These are phyloP conservation scores for Imleria badia DNA, from an alignment of 768 basidiomycete genomes.

Conservation along the genomic window DNA sequence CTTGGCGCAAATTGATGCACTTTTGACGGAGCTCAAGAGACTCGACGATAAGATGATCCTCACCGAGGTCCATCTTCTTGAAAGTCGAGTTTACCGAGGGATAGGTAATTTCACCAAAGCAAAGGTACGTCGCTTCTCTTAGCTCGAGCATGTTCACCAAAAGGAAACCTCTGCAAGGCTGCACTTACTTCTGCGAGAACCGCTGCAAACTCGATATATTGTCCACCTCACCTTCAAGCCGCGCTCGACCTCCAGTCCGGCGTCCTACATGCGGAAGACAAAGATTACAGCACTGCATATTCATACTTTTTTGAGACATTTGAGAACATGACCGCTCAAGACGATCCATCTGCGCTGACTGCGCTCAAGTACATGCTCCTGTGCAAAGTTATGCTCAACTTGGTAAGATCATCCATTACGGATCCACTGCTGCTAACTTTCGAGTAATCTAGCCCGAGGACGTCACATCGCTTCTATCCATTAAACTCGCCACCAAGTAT, in stretches of 20 bases:
- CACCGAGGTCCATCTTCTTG: slow-evolving; percentile 93
- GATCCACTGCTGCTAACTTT: not conserved
- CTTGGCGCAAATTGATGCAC: slow-evolving; percentile 74
- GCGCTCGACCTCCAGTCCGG: slow-evolving; percentile 70
- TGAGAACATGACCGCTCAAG: slow-evolving; percentile 80
- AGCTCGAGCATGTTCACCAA: not conserved
- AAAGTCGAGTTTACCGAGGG: slow-evolving; percentile 88
- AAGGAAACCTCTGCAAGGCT: slow-evolving; percentile 45
- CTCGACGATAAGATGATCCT: slow-evolving; percentile 98
- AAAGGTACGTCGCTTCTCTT: slow-evolving; percentile 52
- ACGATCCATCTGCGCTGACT: slow-evolving; percentile 69
- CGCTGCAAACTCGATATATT: slow-evolving; percentile 95
- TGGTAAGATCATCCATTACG: slow-evolving; percentile 52
- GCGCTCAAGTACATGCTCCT: slow-evolving; percentile 98
- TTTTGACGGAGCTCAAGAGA: slow-evolving; percentile 92
- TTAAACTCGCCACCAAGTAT: slow-evolving; percentile 88
- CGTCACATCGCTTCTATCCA: slow-evolving; percentile 78
- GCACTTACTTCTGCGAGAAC: slow-evolving; percentile 89
- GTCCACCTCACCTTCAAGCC: slow-evolving; percentile 60
- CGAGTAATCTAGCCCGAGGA: slow-evolving; percentile 75
- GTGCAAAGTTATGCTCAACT: slow-evolving; percentile 97
- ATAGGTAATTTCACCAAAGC: slow-evolving; percentile 87
- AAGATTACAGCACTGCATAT: slow-evolving; percentile 96
- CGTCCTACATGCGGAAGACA: slow-evolving; percentile 92
- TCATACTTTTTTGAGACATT: slow-evolving; percentile 98